Percentiles rank a stretch among this genome's conserved stretches.
Conservation (phyloP, 805 yeast species). For the Hanseniaspora taiwanica region DNA sequence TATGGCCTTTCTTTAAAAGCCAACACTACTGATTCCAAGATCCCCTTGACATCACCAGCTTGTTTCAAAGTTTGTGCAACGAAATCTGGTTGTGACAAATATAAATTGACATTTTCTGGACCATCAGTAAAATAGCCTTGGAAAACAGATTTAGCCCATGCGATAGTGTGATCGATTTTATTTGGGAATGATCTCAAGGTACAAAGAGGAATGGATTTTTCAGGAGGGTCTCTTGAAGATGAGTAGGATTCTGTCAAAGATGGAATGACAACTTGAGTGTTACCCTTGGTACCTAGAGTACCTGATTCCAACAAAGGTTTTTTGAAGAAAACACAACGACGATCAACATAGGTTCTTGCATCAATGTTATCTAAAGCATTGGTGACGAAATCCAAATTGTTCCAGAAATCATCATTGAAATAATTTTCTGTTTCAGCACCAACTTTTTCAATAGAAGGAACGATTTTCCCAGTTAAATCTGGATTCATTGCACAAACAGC, state of each 20-base stretch:
- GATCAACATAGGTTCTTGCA: slow-evolving; percentile 94
- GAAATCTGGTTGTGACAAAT: slow-evolving; percentile 81
- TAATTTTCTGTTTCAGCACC: slow-evolving; percentile 86
- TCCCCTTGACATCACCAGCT: slow-evolving; percentile 80
- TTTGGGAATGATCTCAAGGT: slow-evolving; percentile 95
- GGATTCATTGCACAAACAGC: slow-evolving; percentile 85
- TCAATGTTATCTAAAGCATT: slow-evolving; percentile 96
- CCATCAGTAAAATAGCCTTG: slow-evolving; percentile 82
- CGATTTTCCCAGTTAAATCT: slow-evolving; percentile 64
- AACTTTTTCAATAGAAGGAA: slow-evolving; percentile 70
- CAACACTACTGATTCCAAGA: slow-evolving; percentile 65
- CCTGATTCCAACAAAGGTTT: slow-evolving; percentile 93
- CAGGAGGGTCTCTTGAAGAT: slow-evolving; percentile 97
- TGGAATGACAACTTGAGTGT: slow-evolving; percentile 93
- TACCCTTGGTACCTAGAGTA: slow-evolving; percentile 96
- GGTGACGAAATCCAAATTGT: slow-evolving; percentile 70
- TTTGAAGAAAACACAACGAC: slow-evolving; percentile 86
- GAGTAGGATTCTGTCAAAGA: slow-evolving; percentile 90
- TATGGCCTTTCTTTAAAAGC: slow-evolving; percentile 74
- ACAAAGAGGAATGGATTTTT: slow-evolving; percentile 92
- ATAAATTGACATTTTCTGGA: slow-evolving; percentile 88
- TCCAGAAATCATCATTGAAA: slow-evolving; percentile 81
- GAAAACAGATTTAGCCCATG: slow-evolving; percentile 95
- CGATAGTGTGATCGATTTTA: slow-evolving; percentile 96
- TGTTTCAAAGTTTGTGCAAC: slow-evolving; percentile 86